These are phyloP conservation scores for Metarhizium brunneum DNA, from an alignment of 2,329 filamentous ascomycete species.

Conservation along the genomic window DNA sequence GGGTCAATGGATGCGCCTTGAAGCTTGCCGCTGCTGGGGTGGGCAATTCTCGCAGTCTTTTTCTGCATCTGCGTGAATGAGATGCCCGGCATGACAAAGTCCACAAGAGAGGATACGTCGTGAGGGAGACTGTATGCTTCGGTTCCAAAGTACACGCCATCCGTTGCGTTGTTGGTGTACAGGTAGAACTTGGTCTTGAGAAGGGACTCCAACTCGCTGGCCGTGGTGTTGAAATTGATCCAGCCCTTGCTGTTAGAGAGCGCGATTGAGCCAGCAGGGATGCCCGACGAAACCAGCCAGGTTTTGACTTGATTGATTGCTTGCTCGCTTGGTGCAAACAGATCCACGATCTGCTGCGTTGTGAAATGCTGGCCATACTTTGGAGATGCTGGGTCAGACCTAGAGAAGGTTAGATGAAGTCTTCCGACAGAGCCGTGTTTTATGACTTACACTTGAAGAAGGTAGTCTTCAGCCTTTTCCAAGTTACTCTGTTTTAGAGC, in stretches of 20 bases:
- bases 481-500: no score
- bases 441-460: conserved; percentile 25
- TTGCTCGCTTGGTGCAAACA: conserved; percentile 32
- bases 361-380: conserved; percentile 40
- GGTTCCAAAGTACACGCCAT: conserved; percentile 28
- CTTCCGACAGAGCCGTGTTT: neutral
- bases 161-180: conserved; percentile 29
- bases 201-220: conserved; percentile 41
- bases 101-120: conserved; percentile 26
- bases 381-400: conserved; percentile 28
- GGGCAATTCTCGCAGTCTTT: neutral
- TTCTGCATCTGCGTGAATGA: conserved; percentile 2
- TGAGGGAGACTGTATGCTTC: conserved; percentile 31
- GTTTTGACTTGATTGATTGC: conserved; percentile 38
- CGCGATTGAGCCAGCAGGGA: conserved; percentile 34
- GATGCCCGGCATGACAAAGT: conserved; percentile 32
- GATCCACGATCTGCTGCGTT: conserved; percentile 29
- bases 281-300: conserved; percentile 46
- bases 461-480: no score
- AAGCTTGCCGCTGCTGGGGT: neutral
- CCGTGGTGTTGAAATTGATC: conserved; percentile 45
- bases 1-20: neutral
- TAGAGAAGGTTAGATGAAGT: conserved; percentile 12
- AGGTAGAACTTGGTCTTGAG: conserved; percentile 44
- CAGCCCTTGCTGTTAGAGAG: conserved; percentile 43